Percentiles rank a stretch among this genome's conserved stretches.
phyloP scores from a whole-genome alignment of 768 basidiomycete genomes.

The Leccinum variicolor region DNA sequence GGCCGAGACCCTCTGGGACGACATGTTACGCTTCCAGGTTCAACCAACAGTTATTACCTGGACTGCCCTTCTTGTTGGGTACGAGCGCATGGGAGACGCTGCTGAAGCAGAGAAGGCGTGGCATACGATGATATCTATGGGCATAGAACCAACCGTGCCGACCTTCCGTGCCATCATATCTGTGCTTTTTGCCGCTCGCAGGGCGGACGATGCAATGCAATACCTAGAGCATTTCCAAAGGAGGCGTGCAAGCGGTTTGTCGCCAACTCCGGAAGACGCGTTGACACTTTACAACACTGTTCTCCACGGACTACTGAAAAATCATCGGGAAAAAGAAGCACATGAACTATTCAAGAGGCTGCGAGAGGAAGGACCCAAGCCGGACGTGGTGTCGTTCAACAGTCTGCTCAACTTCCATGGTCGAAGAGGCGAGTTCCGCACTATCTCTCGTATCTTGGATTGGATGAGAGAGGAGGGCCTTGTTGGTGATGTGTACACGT shows the following conservation, averaged over 20 bases:
- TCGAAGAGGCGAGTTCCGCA: constrained; percentile 58
- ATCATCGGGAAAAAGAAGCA: constrained; percentile 39
- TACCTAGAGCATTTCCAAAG: constrained; percentile 50
- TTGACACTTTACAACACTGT: constrained; percentile 70
- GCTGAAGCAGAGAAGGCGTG: constrained; percentile 58
- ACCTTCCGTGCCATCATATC: constrained; percentile 70
- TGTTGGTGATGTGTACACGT: constrained; percentile 78
- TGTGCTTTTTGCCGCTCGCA: constrained; percentile 51
- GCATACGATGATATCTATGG: constrained; percentile 56
- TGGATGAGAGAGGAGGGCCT: constrained; percentile 53
- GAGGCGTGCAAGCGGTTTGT: constrained; percentile 13
- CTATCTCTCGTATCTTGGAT: constrained; percentile 55
- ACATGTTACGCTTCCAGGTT: constrained; percentile 50
- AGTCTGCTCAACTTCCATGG: constrained; percentile 70
- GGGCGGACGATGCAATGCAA: constrained; percentile 47
- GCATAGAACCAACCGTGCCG: constrained; percentile 55
- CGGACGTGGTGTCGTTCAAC: constrained; percentile 79
- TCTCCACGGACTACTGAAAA: constrained; percentile 59
- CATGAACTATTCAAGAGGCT: constrained; percentile 42
- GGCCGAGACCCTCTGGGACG: constrained; percentile 66
- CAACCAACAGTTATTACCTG: constrained; percentile 57
- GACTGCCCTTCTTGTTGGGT: constrained; percentile 69
- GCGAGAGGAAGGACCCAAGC: constrained; percentile 50
- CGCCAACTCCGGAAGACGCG: constrained; percentile 27
- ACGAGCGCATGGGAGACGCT: constrained; percentile 47